Evolutionary conservation across 2,329 filamentous ascomycete genomes (phyloP), one percentile per base, ranked within the genome.

Genomic region (Tolypocladium sp.): DNA sequence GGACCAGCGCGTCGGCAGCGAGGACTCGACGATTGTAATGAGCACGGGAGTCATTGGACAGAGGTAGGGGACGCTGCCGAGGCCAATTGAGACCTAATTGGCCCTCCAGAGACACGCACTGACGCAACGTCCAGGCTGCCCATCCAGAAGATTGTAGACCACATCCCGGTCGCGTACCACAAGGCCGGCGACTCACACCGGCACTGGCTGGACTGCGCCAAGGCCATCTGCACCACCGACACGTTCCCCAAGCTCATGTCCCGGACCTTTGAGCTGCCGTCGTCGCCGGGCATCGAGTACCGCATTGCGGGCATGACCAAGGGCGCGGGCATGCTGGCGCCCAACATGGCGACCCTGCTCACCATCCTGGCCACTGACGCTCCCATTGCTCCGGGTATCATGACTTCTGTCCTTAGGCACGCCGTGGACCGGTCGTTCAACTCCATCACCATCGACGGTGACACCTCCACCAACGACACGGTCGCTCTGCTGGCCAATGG

Each of bases 281-380:
- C 90, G 1, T 89, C 90, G 4, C 85, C 90, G 0, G 80, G 80
- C 22, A 79, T 85, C 56, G 86, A 88, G 71, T 99, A 96, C 77
- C 82, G 84, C 66, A 88, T 99, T 56, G 92, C 91, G 15, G 94
- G 94, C 66, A 95, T 96, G 85, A 96, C 93, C 69, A 99, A 99
- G 78, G 94, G 94, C 59, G 94, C 94, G 6, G 94, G 94, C 69
- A 99, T 99, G 94, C 96, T 99, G 73, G 92, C 97, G 71, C 94
- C 94, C 55, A 97, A 99, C 79, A 96, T 99, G 92, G 94, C 92
- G 37, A 99, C 94, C 1, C 83, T 97, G 40, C 85, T 99, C 41
- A 92, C 91, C 58, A 89, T 97, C 62, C 83, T 97, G 68, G 92
- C 91, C 68, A 99, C 94, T 17, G 94, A 99, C 67, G 93, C 89